Evolutionary conservation across 2,329 filamentous ascomycete genomes (phyloP).

Genomic region (Colletotrichum sp.): DNA sequence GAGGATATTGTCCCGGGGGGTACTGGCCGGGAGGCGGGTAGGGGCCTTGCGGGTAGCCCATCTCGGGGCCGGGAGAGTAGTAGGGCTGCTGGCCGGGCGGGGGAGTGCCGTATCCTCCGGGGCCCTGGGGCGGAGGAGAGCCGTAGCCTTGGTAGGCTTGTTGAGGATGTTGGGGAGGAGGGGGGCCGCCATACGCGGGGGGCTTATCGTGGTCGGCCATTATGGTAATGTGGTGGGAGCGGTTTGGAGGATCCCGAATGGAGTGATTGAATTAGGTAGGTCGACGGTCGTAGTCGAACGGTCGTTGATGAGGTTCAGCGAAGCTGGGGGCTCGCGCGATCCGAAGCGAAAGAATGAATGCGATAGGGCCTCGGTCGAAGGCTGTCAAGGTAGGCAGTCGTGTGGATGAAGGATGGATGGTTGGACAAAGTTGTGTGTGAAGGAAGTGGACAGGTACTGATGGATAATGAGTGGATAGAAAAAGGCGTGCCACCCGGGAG

Average conservation of each 20-base stretch:
- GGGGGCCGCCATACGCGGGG: slow-evolving; percentile 49
- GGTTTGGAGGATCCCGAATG: background rate
- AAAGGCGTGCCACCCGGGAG: background rate
- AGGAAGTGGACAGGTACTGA: background rate
- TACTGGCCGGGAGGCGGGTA: slow-evolving; percentile 34
- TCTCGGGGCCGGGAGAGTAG: slow-evolving; percentile 45
- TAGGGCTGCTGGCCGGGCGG: slow-evolving; percentile 29
- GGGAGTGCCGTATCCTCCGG: slow-evolving; percentile 38
- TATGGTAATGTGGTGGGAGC: background rate
- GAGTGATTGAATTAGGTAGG: background rate
- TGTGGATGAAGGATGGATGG: background rate
- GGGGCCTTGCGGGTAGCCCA: slow-evolving; percentile 44
- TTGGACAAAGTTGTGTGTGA: background rate
- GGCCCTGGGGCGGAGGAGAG: slow-evolving; percentile 35
- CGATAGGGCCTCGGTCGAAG: background rate
- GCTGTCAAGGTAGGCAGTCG: background rate
- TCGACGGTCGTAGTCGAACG: background rate
- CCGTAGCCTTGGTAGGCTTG: slow-evolving; percentile 49
- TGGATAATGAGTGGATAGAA: background rate
- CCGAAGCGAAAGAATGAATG: background rate
- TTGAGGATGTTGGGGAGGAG: slow-evolving; percentile 42
- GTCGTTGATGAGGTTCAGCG: background rate
- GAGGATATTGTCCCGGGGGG: slow-evolving; percentile 39
- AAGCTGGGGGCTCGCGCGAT: background rate
- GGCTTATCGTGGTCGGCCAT: slow-evolving; percentile 56